These are phyloP conservation scores for Podila epicladia DNA, from an alignment of 192 early-diverging fungal species.

Conservation along the genomic window DNA sequence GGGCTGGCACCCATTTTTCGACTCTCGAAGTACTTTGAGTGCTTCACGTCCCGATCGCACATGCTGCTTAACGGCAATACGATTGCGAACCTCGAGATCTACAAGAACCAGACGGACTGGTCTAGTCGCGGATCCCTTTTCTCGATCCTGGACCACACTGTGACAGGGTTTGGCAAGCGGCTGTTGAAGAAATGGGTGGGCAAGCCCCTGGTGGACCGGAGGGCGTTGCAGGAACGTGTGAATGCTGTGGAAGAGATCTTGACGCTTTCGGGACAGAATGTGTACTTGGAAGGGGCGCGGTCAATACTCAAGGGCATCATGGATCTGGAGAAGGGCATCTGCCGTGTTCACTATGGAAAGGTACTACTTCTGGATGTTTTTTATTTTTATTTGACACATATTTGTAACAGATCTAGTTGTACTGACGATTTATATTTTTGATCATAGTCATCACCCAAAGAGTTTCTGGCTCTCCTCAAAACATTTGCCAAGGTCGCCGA, in stretches of 20 bases:
- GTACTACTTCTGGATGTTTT: constrained; percentile 14
- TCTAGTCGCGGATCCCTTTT: constrained; percentile 61
- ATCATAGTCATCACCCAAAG: constrained; percentile 65
- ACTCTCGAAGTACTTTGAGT: constrained; percentile 65
- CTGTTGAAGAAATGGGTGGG: constrained; percentile 76
- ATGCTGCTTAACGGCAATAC: constrained; percentile 79
- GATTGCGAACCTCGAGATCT: constrained; percentile 72
- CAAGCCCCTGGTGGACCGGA: constrained; percentile 66
- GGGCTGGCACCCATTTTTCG: constrained; percentile 64
- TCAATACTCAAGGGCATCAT: constrained; percentile 58
- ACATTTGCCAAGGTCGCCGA: constrained; percentile 56
- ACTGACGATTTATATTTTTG: background rate
- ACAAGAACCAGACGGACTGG: constrained; percentile 59
- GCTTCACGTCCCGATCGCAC: constrained; percentile 64
- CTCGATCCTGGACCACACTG: constrained; percentile 72
- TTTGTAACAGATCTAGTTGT: background rate
- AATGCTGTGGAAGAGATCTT: constrained; percentile 71
- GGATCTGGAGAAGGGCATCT: constrained; percentile 74
- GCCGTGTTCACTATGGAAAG: constrained; percentile 72
- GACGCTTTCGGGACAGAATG: constrained; percentile 13
- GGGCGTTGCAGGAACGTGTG: constrained; percentile 62
- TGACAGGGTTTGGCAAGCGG: constrained; percentile 70
- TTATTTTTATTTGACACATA: background rate
- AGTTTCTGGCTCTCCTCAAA: constrained; percentile 61
- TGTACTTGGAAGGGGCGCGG: constrained; percentile 46